Evolutionary conservation across 768 basidiomycete genomes (phyloP), one percentile per base, ranked within the genome.

Genomic region (Mycena maculata): DNA sequence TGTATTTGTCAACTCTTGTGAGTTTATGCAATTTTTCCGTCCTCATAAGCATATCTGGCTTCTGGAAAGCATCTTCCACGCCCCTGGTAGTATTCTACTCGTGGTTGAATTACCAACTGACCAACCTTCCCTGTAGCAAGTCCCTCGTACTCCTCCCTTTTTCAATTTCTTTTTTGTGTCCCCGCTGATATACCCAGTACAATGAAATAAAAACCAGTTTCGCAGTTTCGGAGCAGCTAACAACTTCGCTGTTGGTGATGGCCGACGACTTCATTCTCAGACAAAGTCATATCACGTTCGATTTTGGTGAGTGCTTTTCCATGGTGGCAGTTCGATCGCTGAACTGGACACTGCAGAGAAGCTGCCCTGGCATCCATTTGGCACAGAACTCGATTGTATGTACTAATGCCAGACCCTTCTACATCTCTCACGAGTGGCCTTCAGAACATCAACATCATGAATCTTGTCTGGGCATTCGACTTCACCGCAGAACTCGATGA

Each of bases 381-480:
- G 66, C 60, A 12, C 60, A 67, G 28, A 53, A 66, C 45, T 48
- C 65, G 1, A 66, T 60, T 1, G 65, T 66, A 25, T 13, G 39
- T 8, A 7, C 23, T 18, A 16, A 6, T 36, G 33, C 33, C 13
- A 6, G 9, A 12, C n/a, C 15, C 23, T 12, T 5, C 23, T 4
- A 11, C 20, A 25, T 31, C 11, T 60, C 27, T 44, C 48, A 10
- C 9, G 23, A 9, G 9, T 36, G 41, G 13, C 20, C 13, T 53
- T 9, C 27, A 67, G 65, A 67, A 62, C n/a, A 55, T 79, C n/a
- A 75, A 73, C 48, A 59, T 60, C 13, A 75, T 75, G 72, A 74
- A 71, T 52, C 69, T 79, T 3, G 25, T 79, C 5, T 79, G 77
- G 77, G 75, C 74, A 3, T 79, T 79, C 68, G 60, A 75, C 30